Evolutionary conservation across 2,329 filamentous ascomycete species (phyloP), one percentile per base, ranked within the genome.

Genomic region (Tolypocladium tropicale): DNA sequence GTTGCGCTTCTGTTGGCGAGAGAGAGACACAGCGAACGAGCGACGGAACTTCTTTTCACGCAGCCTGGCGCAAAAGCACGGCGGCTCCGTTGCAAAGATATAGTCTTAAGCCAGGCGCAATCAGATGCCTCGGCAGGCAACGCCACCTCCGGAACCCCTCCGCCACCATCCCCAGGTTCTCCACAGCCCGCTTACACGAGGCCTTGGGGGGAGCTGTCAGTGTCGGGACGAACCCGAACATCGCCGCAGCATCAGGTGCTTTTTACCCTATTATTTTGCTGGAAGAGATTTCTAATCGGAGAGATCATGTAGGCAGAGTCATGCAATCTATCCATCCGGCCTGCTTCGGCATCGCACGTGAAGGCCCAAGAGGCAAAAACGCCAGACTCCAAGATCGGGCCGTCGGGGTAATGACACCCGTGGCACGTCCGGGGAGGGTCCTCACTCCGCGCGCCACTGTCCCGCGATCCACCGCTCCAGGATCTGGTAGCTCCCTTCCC

Each of bases 401-500:
- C n/a, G n/a, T n/a, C n/a, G n/a, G n/a, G n/a, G n/a, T n/a, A n/a
- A n/a, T n/a, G n/a, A n/a, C n/a, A n/a, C n/a, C n/a, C n/a, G n/a
- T n/a, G n/a, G n/a, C n/a, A n/a, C n/a, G n/a, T n/a, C n/a, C n/a
- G n/a, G n/a, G n/a, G n/a, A n/a, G n/a, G n/a, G n/a, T n/a, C n/a
- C n/a, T 34, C 34, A 14, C 36, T 37, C 37, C 23, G 11, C 37
- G 5, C 53, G 54, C 54, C 54, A 56, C 18, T n/a, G 37, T 3
- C 54, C 55, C 7, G 23, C 50, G 18, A 62, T 21, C 61, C 61
- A 62, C 21, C 60, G 56, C 53, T 59, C 51, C 25, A 60, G 36
- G 55, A 62, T 61, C 53, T 57, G 53, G 25, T 56, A 46, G 21
- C 56, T 57, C 34, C 53, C 59, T 36, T 62, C 57, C 10, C 58